A percentile compares a stretch with the other conserved stretches of the same genome.
These are phyloP conservation scores for Populus hybrid DNA, from an alignment of 441 rosid genomes.

Conservation along the genomic window DNA sequence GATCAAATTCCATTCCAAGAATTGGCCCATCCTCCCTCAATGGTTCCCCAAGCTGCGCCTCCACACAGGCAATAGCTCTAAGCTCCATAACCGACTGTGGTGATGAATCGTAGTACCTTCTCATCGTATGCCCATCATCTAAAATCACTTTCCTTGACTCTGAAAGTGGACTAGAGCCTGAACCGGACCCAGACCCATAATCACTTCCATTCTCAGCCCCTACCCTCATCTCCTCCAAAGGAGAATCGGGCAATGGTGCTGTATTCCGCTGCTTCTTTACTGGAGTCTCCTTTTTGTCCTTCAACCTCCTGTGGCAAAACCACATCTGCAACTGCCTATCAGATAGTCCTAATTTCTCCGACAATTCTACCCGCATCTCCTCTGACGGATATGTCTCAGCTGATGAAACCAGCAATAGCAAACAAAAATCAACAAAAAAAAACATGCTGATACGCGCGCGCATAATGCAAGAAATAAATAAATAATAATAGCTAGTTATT, in stretches of 20 bases:
- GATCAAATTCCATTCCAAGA: constrained; percentile 97
- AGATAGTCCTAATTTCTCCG: constrained; percentile 77
- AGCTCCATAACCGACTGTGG: constrained; percentile 64
- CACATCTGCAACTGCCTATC: constrained; percentile 99
- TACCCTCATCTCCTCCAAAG: constrained; percentile 38
- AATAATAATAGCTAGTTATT: neutral
- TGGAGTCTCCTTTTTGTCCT: constrained; percentile 67
- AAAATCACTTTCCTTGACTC: constrained; percentile 48
- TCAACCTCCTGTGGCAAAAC: constrained; percentile 97
- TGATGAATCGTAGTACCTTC: constrained; percentile 57
- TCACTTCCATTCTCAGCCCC: constrained; percentile 49
- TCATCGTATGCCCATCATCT: constrained; percentile 42
- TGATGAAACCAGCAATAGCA: constrained; percentile 22
- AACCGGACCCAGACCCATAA: constrained; percentile 60
- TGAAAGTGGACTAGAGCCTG: constrained; percentile 62
- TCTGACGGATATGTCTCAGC: constrained; percentile 95
- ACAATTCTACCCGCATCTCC: constrained; percentile 65
- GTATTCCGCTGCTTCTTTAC: constrained; percentile 47
- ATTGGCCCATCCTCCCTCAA: constrained; percentile 95
- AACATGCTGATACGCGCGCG: neutral
- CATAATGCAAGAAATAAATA: neutral
- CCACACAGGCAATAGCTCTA: constrained; percentile 85
- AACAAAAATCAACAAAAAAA: constrained; percentile 9
- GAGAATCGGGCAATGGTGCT: constrained; percentile 37
- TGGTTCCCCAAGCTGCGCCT: constrained; percentile 92